Base-by-base conservation (phyloP, 306 rosid genomes). In the Fragaria vesca region DNA sequence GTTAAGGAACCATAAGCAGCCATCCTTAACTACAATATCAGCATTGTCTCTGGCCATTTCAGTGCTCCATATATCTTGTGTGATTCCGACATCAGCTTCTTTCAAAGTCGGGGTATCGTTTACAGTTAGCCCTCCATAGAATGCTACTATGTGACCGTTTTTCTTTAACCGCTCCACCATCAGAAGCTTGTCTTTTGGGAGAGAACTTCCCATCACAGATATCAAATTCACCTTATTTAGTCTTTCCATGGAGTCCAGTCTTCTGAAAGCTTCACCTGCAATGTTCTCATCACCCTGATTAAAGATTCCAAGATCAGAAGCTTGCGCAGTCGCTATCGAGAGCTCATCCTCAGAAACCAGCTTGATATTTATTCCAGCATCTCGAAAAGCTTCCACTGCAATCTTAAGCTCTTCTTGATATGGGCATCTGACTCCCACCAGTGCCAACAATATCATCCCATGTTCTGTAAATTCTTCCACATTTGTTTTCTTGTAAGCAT, bases 291-390 rank as follows among this genome's bases (percentile, higher is more conserved):
- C 71, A 12, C n/a, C 69, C 6, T 62, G 63, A 26, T 2, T 5
- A 10, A 18, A 16, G 34, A 90, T 61, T 78, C 83, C 90, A 17
- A 92, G 86, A 47, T 66, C 87, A 76, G 28, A 30, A 79, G 92
- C 96, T 26, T 70, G 79, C 36, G 17, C 72, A 63, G 2, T 79
- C 80, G 45, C 86, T 73, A 0, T 45, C 42, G 75, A 17, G 60
- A 74, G 83, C 47, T 82, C 91, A 80, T 90, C 93, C 69, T 83
- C 91, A 2, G 96, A 92, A 2, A 83, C 84, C 73, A 92, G 30
- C 71, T 78, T 85, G 80, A 89, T 80, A 4, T 42, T 18, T 65
- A 85, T 46, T 70, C 87, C 88, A 60, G 60, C 57, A 0, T 12
- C 26, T 68, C 4, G 46, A 7, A 90, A 84, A 57, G 66, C 43